Base-by-base conservation (phyloP, 805 yeast species). In the Yueomyces sinensis region DNA sequence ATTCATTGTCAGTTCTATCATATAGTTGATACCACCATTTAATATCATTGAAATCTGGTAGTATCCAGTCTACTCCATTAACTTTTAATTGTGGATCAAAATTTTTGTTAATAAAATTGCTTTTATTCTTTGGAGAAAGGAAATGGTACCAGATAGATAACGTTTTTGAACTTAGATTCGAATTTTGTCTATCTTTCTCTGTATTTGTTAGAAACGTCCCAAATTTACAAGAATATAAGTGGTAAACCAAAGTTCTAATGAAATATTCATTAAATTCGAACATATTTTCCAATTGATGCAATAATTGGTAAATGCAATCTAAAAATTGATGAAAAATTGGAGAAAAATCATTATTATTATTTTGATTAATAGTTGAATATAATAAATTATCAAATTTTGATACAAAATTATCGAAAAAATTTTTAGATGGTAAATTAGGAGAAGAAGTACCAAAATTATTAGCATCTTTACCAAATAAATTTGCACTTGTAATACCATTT, bases 271-370 rank as follows among this genome's bases (percentile, higher is more conserved):
- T 86, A 58, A 77, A 87, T 57, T 89, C 95, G 55, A 91, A 91
- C 31, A 63, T 59, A 1, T 60, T 47, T 0, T 95, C 94, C 44
- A 72, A 66, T 50, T 84, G 94, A 6, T 74, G 56, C 34, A 70
- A 54, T 15, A 89, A 51, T 51, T 91, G 98, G 53, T 78, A 86
- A 2, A 84, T 80, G 42, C 91, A 76, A 49, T 91, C 98, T 31
- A 91, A 57, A 57, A 87, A 91, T 51, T 91, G 98, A 47, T 86
- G 96, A 59, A 91, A 89, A 1, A 87, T 73, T 0, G 98, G 98
- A 11, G 95, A 81, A 36, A 74, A 68, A 41, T 77, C 76, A 33
- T 68, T 24, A 7, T 7, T 7, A 20, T 20, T 20, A 7, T 20
- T 20, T 5, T 9, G 13, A 13, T n/a, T n/a, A 13, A n/a, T 13